A percentile compares a stretch with the other conserved stretches of the same genome.
These are phyloP conservation scores for Nitzschia sp. DNA, from an alignment of 108 stramenopile species.

Conservation along the genomic window DNA sequence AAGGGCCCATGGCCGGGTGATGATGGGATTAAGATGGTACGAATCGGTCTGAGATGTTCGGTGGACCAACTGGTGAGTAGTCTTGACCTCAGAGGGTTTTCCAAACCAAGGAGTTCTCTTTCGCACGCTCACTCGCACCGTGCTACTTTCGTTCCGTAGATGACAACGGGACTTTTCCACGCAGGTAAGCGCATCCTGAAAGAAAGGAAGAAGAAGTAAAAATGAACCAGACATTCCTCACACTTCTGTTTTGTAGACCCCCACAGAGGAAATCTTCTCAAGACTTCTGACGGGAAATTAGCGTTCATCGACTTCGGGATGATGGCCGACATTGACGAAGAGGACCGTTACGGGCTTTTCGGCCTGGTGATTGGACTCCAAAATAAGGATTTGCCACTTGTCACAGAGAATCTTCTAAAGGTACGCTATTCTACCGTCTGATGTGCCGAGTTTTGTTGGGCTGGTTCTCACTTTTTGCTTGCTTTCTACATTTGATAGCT, in stretches of 20 bases:
- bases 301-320: slow-evolving; percentile 93
- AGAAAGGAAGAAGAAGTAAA: no score
- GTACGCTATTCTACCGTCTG: slow-evolving; percentile 39
- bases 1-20: slow-evolving; percentile 89
- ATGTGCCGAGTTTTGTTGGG: neutral
- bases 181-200: slow-evolving; percentile 2
- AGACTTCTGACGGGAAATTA: slow-evolving; percentile 67
- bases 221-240: no score
- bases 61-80: slow-evolving; percentile 82
- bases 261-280: slow-evolving; percentile 84
- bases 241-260: no score
- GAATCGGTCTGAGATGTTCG: slow-evolving; percentile 87
- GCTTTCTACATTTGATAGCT: slow-evolving; percentile 42
- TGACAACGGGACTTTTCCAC: slow-evolving; percentile 32
- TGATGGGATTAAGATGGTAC: slow-evolving; percentile 84
- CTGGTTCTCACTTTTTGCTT: neutral
- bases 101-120: slow-evolving; percentile 39
- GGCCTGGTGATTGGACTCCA: slow-evolving; percentile 89
- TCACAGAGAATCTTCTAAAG: slow-evolving; percentile 84
- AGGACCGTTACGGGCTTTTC: slow-evolving; percentile 89
- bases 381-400: slow-evolving; percentile 77
- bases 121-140: slow-evolving; percentile 22
- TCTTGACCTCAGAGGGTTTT: no score
- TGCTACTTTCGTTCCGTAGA: neutral
- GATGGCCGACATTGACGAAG: slow-evolving; percentile 93